Evolutionary conservation across 2,329 filamentous ascomycete species (phyloP).

Genomic region (Nemania serpens): DNA sequence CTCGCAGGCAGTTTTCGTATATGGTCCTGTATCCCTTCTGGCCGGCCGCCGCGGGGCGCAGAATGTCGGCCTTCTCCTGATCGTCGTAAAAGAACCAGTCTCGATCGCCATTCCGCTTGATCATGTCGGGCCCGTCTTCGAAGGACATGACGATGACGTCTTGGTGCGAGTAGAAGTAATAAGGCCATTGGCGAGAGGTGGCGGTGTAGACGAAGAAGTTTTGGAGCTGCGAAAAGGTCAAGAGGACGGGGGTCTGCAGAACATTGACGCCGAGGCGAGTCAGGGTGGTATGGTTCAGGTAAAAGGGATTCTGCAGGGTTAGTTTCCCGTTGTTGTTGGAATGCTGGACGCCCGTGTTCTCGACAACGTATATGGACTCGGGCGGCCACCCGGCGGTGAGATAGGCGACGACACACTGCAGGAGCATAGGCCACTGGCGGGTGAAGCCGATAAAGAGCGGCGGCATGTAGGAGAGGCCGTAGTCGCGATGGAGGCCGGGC

Average conservation of each 20-base stretch:
- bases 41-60: constrained; percentile 36
- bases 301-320: constrained; percentile 52
- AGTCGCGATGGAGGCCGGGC: constrained; percentile 42
- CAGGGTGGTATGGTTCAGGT: constrained; percentile 50
- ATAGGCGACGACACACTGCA: constrained; percentile 53
- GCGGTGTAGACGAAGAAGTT: constrained; percentile 56
- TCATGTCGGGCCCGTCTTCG: constrained; percentile 41
- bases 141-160: constrained; percentile 51
- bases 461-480: constrained; percentile 40
- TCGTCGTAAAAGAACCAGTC: constrained; percentile 41
- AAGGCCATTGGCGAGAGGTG: constrained; percentile 49
- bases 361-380: constrained; percentile 53
- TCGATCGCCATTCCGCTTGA: constrained; percentile 35
- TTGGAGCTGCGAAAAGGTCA: constrained; percentile 59
- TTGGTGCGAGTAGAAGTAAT: constrained; percentile 60
- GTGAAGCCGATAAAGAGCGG: constrained; percentile 56
- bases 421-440: constrained; percentile 52
- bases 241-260: constrained; percentile 53
- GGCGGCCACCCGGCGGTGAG: constrained; percentile 55
- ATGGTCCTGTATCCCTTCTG: constrained; percentile 40
- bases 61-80: constrained; percentile 37
- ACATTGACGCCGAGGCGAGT: constrained; percentile 45
- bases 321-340: constrained; percentile 47
- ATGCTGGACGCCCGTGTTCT: constrained; percentile 54
- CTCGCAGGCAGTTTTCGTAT: constrained; percentile 40